Evolutionary conservation across 345 rosid genomes (phyloP), one percentile per base, ranked within the genome.

Genomic region (Brassica napus): DNA sequence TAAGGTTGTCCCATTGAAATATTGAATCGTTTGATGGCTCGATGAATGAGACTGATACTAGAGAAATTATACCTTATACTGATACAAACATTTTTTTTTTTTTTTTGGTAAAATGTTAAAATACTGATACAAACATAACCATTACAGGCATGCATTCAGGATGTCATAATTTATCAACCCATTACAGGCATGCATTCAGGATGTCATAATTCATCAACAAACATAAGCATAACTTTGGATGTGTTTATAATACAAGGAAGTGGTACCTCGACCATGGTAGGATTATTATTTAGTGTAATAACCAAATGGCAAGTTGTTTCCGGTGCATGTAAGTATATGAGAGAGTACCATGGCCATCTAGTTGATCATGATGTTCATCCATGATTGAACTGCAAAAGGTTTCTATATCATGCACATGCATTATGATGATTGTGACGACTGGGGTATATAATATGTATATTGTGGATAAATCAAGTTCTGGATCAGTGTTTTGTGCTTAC

Each of bases 401-500:
- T 35, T 26, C 0, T 23, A 67, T 67, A 60, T 73, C 54, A 66
- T 79, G 73, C 7, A 21, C 72, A 69, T 74, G 58, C 57, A 55
- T 44, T 67, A 73, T 59, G 70, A 54, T 74, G 72, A 74, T 21
- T 28, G 64, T 35, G 75, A 75, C 68, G 66, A 69, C 52, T 54
- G 47, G 44, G 65, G 26, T 59, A 34, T 59, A 34, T 55, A 61
- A 34, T 71, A 65, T 31, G 42, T 52, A 21, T 64, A 26, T 74
- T 83, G 86, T 85, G 93, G 91, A 87, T 89, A 86, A 83, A 66
- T 66, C 69, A 47, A 65, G 74, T 85, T 78, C 9, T 74, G 70
- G 26, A 78, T 80, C 80, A 80, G 74, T 76, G 60, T 79, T 59
- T 59, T 58, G 64, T 71, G 91, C 90, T 89, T 85, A 84, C 88